Conservation (phyloP, 768 basidiomycete genomes). For the Suillus variegatus region DNA sequence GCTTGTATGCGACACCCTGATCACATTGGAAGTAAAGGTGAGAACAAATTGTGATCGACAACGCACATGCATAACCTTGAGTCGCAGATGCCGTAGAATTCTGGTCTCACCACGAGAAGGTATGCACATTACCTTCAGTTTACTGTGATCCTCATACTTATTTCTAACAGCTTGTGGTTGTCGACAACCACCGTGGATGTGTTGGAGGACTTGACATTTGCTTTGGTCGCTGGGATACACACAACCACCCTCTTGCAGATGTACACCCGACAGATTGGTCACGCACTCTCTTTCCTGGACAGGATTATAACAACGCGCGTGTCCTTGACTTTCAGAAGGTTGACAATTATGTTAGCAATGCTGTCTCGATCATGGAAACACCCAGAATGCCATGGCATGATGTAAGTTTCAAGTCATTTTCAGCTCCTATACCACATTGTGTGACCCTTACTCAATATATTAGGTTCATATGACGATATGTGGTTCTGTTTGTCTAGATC, state of each 20-base stretch:
- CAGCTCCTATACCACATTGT: background rate
- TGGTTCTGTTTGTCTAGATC: slow-evolving; percentile 84
- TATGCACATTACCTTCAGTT: slow-evolving; percentile 11
- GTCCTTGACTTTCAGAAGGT: slow-evolving; percentile 86
- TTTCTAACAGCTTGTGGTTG: slow-evolving; percentile 59
- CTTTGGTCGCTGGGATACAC: slow-evolving; percentile 97
- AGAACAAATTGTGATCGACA: background rate
- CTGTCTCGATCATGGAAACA: slow-evolving; percentile 64
- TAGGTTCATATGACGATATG: slow-evolving; percentile 83
- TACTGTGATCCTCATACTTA: background rate
- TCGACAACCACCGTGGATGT: slow-evolving; percentile 84
- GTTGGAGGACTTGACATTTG: slow-evolving; percentile 96
- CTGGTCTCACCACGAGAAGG: slow-evolving; percentile 94
- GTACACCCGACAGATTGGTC: slow-evolving; percentile 86
- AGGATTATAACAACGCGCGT: slow-evolving; percentile 93
- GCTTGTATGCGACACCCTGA: slow-evolving; percentile 89
- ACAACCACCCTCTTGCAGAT: slow-evolving; percentile 88
- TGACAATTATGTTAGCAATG: slow-evolving; percentile 70
- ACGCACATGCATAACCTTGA: background rate
- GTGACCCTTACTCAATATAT: background rate
- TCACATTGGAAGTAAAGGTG: slow-evolving; percentile 80
- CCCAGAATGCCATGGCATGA: slow-evolving; percentile 96
- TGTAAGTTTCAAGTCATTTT: slow-evolving; percentile 43
- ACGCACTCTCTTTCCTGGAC: slow-evolving; percentile 85
- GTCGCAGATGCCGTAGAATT: slow-evolving; percentile 72